These are phyloP conservation scores for Rhodotorula sp. DNA, from an alignment of 1,284 basidiomycete genomes.

Conservation along the genomic window DNA sequence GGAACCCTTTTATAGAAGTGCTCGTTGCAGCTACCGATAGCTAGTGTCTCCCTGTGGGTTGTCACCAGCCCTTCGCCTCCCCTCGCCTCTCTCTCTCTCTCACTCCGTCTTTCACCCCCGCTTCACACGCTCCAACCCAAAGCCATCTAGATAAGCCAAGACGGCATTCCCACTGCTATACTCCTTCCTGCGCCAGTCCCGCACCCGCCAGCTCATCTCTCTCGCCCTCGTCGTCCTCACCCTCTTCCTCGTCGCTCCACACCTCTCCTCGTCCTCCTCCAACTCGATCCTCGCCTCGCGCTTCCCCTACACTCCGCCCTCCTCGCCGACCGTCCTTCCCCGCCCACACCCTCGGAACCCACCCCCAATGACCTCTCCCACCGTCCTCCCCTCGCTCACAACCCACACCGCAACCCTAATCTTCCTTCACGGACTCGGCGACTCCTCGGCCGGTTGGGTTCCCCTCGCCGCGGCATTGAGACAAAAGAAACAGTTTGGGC, in stretches of 20 bases:
- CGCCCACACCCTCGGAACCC: neutral
- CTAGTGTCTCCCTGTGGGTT: neutral
- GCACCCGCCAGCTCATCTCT: neutral
- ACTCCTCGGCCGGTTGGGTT: slow-evolving; percentile 35
- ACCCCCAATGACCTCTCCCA: neutral
- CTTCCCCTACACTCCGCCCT: neutral
- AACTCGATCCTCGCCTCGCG: neutral
- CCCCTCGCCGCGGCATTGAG: slow-evolving; percentile 35
- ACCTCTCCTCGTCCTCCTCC: neutral
- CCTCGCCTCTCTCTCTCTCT: neutral
- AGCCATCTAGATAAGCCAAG: neutral
- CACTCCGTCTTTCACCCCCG: neutral
- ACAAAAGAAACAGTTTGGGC: slow-evolving; percentile 20
- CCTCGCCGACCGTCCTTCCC: neutral
- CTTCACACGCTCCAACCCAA: neutral
- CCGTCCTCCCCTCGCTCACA: slow-evolving; percentile 10
- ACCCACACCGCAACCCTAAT: slow-evolving; percentile 83
- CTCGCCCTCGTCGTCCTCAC: neutral
- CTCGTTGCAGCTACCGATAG: neutral
- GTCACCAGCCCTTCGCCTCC: neutral
- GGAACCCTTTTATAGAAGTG: neutral
- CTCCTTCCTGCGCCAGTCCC: neutral
- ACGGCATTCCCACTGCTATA: neutral
- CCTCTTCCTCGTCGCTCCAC: neutral
- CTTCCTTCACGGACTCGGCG: slow-evolving; percentile 63